Base-by-base conservation (phyloP, 495 filamentous ascomycete genomes). In the Echria macrotheca region DNA sequence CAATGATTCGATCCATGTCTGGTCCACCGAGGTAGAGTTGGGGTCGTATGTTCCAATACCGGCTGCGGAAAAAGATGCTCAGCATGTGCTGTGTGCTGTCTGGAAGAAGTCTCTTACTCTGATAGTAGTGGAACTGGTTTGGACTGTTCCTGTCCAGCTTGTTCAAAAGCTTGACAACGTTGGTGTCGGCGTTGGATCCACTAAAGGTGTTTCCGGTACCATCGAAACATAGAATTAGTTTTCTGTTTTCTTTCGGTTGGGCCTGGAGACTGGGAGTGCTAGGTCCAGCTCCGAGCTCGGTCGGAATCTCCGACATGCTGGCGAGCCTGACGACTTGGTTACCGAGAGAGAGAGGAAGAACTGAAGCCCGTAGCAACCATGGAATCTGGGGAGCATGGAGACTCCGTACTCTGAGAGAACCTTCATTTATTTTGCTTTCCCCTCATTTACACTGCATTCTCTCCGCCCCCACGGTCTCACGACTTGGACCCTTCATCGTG, bases 111-210 rank as follows among this genome's bases (percentile, higher is more conserved):
- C 5, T 36, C 50, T 18, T 10, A 53, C 50, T 53, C 19, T 53
- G 50, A 11, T 53, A 53, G 44, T 53, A 53, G 18, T 53, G 50
- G n/a, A 53, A 53, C 25, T 53, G 50, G 11, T 41, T n/a, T 11
- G 50, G 50, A 21, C 44, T 22, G n/a, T 53, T 53, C 4, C 50
- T 43, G 26, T 53, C 50, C 11, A 53, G 50, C 35, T 53, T 53
- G 36, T 24, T 47, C 35, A 53, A 23, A 0, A 53, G 43, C 28
- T 53, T 53, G 43, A 53, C 50, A 8, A 53, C 50, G 37, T 53
- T 53, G 24, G 50, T 53, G 50, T 53, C 50, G 15, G 50, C 43
- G 28, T 53, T 53, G 43, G 50, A 41, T 15, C 50, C 50, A 36
- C 35, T 53, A 19, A 53, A 53, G 1, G 37, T 39, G 19, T 53